Base-by-base conservation (phyloP, 1,284 basidiomycete genomes). In the Puccinia coronata region DNA sequence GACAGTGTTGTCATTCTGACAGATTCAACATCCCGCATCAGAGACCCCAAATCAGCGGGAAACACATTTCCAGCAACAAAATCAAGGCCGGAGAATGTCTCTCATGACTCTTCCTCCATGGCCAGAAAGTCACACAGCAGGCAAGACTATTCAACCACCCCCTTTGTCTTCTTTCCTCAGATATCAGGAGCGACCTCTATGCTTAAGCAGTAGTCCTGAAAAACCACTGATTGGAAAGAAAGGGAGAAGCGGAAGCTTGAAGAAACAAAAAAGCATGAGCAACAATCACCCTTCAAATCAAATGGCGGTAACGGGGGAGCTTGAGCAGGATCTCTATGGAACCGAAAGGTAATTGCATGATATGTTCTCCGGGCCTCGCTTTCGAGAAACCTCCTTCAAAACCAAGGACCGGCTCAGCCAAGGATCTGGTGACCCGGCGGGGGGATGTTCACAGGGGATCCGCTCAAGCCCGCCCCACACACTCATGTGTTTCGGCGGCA, bases 221-320 rank as follows among this genome's bases (percentile, higher is more conserved):
- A 31, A 49, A 28, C 12, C 31, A 53, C 31, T n/a, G n/a, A n/a
- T 34, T 23, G 69, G 28, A n/a, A 16, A 51, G 47, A 16, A 25
- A 2, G 47, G 43, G 5, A 53, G 31, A 16, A 31, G 69, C 4
- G 47, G 51, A 53, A 6, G 51, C 3, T 2, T 53, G n/a, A 28
- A 49, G 51, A 71, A 71, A 36, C 43, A 49, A 71, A 71, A 71
- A 34, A 53, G 51, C 16, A 71, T 71, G 47, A 31, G 39, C 3
- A 65, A 61, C 6, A 2, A 61, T 1, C 34, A 76, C 25, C 8
- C 2, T 28, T 23, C 23, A 23, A 43, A 23, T 70, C 43, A 69
- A 31, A 41, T 11, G 3, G 23, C 47, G 2, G 41, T 79, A 2
- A n/a, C 28, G 14, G 41, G 51, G 34, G 39, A 76, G 41, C n/a